Base-by-base conservation (phyloP, 2,329 filamentous ascomycete species). In the Coniosporium tulheliwenetii region DNA sequence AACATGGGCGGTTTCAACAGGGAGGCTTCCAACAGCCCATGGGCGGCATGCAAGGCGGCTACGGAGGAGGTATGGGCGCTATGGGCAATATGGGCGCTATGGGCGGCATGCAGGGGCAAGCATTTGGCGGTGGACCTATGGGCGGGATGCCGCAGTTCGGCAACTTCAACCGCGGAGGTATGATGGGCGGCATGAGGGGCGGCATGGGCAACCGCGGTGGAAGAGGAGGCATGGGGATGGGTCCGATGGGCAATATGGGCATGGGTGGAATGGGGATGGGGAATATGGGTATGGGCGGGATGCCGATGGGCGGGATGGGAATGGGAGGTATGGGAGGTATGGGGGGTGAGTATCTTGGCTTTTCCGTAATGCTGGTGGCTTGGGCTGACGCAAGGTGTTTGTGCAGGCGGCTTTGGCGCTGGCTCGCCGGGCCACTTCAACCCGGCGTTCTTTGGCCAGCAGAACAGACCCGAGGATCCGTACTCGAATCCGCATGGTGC, bases 401-500 rank as follows among this genome's bases (percentile, higher is more conserved):
- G 49, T 45, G 49, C 70, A 61, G 65, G 61, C 37, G 77, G 73
- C 36, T 85, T 85, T 59, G 75, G 77, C 62, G 75, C 70, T 44
- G 52, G 50, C 37, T 77, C 79, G 64, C 75, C 75, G 53, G 70
- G 72, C 41, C 75, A 78, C 52, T 89, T 86, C 62, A 83, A 81
- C 54, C 75, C 79, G 32, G 75, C 70, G 43, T 86, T 85, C 63
- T 89, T 85, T 58, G 66, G 68, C 38, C 66, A 67, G 41, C 64
- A 64, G 12, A 58, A 59, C 36, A 62, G 56, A 34, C 60, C 61
- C 30, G 64, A 64, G 36, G 69, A 77, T 43, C 78, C 79, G 41
- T 77, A 76, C 60, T 83, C 82, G 68, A 89, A 89, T 52, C 84
- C 84, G 5, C 84, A 89, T 50, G 82, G 82, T 29, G 77, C 79